Conservation (phyloP, 148 eudicot species). For the Nepenthes mirabilis region DNA sequence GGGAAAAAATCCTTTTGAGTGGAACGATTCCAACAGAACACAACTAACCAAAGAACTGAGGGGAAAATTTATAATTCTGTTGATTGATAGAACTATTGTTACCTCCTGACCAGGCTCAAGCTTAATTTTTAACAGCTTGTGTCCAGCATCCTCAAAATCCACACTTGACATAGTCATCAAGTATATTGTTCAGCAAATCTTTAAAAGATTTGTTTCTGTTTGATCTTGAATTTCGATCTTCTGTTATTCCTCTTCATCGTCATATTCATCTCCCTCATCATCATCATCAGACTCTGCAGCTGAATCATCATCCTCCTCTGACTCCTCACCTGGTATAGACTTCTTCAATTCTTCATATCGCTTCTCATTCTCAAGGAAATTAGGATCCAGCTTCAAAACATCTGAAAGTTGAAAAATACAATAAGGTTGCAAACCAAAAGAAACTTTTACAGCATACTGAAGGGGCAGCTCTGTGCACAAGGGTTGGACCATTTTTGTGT, state of each 20-base stretch:
- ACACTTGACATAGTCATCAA: slow-evolving; percentile 96
- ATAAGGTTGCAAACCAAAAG: slow-evolving; percentile 2
- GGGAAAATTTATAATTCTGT: not conserved
- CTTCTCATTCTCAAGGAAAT: slow-evolving; percentile 69
- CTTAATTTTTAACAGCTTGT: slow-evolving; percentile 80
- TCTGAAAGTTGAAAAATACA: slow-evolving; percentile 26
- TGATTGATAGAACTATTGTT: not conserved
- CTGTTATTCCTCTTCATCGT: slow-evolving; percentile 56
- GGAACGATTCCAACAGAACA: too few species aligned
- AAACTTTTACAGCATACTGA: too few species aligned
- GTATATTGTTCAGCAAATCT: slow-evolving; percentile 89
- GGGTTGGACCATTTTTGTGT: too few species aligned
- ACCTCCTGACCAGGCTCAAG: slow-evolving; percentile 99
- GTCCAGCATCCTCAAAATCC: slow-evolving; percentile 98
- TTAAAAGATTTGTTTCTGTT: slow-evolving; percentile 87
- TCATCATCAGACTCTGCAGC: slow-evolving; percentile 56
- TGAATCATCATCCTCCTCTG: slow-evolving; percentile 63
- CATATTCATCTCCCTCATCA: slow-evolving; percentile 39
- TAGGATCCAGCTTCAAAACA: slow-evolving; percentile 73
- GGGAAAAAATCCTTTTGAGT: too few species aligned
- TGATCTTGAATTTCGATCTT: slow-evolving; percentile 71
- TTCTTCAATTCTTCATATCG: slow-evolving; percentile 78
- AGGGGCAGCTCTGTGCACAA: too few species aligned
- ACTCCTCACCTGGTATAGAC: slow-evolving; percentile 77
- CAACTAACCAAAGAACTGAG: too few species aligned